Evolutionary conservation across 2,329 filamentous ascomycete species (phyloP).

Genomic region (Sarocladiaceae sp.): DNA sequence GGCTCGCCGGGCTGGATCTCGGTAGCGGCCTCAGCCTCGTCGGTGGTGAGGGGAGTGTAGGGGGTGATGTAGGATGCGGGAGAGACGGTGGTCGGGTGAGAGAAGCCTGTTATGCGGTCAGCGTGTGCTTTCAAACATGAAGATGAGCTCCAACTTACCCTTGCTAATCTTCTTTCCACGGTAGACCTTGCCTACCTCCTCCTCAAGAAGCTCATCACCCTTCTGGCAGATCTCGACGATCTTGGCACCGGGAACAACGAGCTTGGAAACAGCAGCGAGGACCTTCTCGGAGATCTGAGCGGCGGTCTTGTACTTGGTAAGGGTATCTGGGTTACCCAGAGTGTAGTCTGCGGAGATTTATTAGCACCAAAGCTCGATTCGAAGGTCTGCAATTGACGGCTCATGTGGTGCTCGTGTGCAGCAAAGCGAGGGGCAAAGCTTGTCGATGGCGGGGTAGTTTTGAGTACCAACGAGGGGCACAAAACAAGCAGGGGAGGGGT

Average conservation of each 20-base stretch:
- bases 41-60: constrained; percentile 87
- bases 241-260: constrained; percentile 80
- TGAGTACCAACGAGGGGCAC: constrained; percentile 11
- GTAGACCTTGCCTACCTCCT: constrained; percentile 93
- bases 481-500: background rate
- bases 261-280: constrained; percentile 73
- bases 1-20: constrained; percentile 81
- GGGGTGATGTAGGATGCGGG: constrained; percentile 93
- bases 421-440: constrained; percentile 10
- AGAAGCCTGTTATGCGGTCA: constrained; percentile 58
- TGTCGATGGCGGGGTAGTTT: constrained; percentile 14
- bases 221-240: constrained; percentile 92
- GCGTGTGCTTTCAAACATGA: background rate
- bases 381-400: background rate
- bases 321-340: constrained; percentile 85
- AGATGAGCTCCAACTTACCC: constrained; percentile 49
- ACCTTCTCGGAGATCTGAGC: constrained; percentile 95
- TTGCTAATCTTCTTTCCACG: constrained; percentile 96
- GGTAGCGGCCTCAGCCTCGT: constrained; percentile 75
- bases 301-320: constrained; percentile 99
- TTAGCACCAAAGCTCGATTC: constrained; percentile 5
- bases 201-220: constrained; percentile 91
- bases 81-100: constrained; percentile 92
- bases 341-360: constrained; percentile 63
- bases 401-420: constrained; percentile 7